These are phyloP conservation scores for Leersia perrieri DNA, from an alignment of 176 grass and related monocot species.

Conservation along the genomic window DNA sequence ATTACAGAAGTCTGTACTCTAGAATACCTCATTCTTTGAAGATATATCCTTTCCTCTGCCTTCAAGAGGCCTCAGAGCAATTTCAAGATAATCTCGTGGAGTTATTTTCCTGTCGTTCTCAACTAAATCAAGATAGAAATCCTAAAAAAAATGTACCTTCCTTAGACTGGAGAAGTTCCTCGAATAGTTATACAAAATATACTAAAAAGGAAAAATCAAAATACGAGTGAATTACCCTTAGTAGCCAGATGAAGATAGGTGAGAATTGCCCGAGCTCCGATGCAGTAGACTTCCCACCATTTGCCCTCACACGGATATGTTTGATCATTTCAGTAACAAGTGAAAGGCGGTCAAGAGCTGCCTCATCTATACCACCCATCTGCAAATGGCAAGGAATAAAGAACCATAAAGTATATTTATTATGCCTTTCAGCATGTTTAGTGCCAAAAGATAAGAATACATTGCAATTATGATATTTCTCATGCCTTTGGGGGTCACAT, in stretches of 20 bases:
- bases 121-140: constrained; percentile 77
- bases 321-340: constrained; percentile 92
- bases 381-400: constrained; percentile 25
- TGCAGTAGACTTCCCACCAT: constrained; percentile 52
- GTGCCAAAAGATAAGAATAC: not conserved
- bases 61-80: constrained; percentile 69
- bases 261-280: constrained; percentile 80
- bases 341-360: constrained; percentile 72
- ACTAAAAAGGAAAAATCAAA: constrained; percentile 9
- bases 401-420: constrained; percentile 14
- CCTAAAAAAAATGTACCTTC: constrained; percentile 37
- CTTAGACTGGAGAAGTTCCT: not conserved
- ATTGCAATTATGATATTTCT: constrained; percentile 1
- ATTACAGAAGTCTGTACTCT: not conserved
- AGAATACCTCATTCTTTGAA: constrained; percentile 76
- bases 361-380: constrained; percentile 90
- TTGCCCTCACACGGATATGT: constrained; percentile 74
- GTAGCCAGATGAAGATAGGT: constrained; percentile 70
- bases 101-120: constrained; percentile 65
- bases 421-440: constrained; percentile 2
- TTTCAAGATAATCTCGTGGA: constrained; percentile 74
- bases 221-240: constrained; percentile 51
- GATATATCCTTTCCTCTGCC: constrained; percentile 58
- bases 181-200: not conserved
- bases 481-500: not conserved